phyloP scores from a whole-genome alignment of 2,329 filamentous ascomycete genomes.

The Capronia coronata region DNA sequence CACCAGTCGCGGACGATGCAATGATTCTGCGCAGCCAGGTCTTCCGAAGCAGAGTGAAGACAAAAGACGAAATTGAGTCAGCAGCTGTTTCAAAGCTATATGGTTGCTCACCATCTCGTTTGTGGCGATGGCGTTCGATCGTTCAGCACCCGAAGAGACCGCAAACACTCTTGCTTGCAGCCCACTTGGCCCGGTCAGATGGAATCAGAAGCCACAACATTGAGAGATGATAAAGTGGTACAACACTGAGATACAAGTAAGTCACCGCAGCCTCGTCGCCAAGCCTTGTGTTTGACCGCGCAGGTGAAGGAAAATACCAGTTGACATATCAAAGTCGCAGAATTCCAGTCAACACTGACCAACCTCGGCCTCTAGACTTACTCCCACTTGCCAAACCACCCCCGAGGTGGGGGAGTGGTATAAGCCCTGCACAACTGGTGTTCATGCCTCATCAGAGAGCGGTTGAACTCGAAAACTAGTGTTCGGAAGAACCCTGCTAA shows the following conservation, averaged over 20 bases:
- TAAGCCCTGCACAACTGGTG: conserved; percentile 1
- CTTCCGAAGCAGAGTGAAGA: too few species aligned
- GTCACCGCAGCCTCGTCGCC: neutral
- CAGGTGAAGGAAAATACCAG: neutral
- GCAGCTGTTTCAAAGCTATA: too few species aligned
- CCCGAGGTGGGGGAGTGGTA: neutral
- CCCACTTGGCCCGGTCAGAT: too few species aligned
- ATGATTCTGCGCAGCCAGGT: too few species aligned
- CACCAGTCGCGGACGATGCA: too few species aligned
- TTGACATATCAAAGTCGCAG: neutral
- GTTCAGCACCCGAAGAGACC: too few species aligned
- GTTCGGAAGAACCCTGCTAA: neutral
- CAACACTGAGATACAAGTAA: too few species aligned
- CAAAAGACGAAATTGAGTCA: too few species aligned
- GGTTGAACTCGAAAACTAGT: neutral
- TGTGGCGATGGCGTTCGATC: neutral
- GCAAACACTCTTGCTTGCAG: too few species aligned
- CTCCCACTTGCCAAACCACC: neutral
- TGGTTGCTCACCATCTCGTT: too few species aligned
- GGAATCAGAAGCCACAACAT: too few species aligned
- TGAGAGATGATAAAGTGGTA: too few species aligned
- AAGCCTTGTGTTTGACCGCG: neutral
- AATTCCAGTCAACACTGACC: neutral
- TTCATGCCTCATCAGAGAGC: conserved; percentile 1
- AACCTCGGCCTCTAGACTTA: neutral